Base-by-base conservation (phyloP, 2,329 filamentous ascomycete species). In the Cladophialophora yegresii region DNA sequence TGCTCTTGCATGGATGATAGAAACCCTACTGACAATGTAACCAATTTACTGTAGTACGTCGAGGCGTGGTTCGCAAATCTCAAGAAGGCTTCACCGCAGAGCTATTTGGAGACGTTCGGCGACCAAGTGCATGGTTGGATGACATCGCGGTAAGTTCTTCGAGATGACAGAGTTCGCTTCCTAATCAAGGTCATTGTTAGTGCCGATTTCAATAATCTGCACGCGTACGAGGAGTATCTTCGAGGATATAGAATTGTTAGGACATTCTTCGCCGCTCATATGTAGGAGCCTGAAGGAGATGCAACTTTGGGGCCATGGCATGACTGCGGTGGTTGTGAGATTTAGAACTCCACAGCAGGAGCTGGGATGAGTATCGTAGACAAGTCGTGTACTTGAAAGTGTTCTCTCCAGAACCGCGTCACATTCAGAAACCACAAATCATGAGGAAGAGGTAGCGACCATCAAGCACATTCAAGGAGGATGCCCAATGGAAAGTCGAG, bases 121-220 rank as follows among this genome's bases (percentile, higher is more conserved):
- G 62, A 71, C 56, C 70, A 73, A 66, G 54, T 74, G 4, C 73
- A 75, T 60, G 73, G 73, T n/a, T 75, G 72, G 72, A 75, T 75
- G 73, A 72, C 68, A 51, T 72, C 72, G 9, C 55, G 57, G 57
- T 51, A 30, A 22, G 57, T 54, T 16, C 22, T 26, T 9, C 12
- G 9, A 9, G 6, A 50, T 50, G 6, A 26, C 6, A 26, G 20
- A 50, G 23, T 12, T 12, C 22, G 13, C 23, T 28, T 50, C 5
- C 47, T 50, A 28, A 50, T 16, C 10, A 22, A 16, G n/a, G 45
- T 2, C 9, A 28, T 45, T 3, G 22, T 30, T 26, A 64, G 71
- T 53, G 64, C 60, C 43, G 53, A 69, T 54, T 54, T 70, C 33
- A 56, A 65, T 13, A 50, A 68, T 43, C 23, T 54, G 10, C 67